Conservation (phyloP, 2,329 filamentous ascomycete genomes). For the Apiospora saccharicola region DNA sequence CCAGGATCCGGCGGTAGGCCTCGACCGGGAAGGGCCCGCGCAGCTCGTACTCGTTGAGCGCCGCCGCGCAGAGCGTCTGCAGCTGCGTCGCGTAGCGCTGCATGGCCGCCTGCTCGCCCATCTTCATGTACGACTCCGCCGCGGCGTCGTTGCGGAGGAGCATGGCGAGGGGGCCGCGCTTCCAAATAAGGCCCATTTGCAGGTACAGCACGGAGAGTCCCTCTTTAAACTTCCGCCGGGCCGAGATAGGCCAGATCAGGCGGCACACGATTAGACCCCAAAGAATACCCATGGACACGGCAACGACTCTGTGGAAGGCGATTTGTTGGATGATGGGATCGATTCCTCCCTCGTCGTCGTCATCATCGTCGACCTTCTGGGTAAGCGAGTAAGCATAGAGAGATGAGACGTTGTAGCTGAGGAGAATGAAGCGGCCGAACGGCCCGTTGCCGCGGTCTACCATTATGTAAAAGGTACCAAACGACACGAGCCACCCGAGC, state of each 20-base stretch:
- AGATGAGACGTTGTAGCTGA: slow-evolving; percentile 95
- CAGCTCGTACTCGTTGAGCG: slow-evolving; percentile 87
- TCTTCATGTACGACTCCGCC: slow-evolving; percentile 76
- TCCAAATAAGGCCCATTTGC: slow-evolving; percentile 96
- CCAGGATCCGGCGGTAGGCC: slow-evolving; percentile 76
- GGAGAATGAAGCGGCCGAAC: slow-evolving; percentile 89
- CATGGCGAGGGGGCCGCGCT: slow-evolving; percentile 83
- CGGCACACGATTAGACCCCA: slow-evolving; percentile 94
- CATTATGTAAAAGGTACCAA: slow-evolving; percentile 90
- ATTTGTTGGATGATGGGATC: slow-evolving; percentile 89
- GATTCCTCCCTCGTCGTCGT: slow-evolving; percentile 87
- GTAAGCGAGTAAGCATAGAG: slow-evolving; percentile 93
- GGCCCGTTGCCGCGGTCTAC: slow-evolving; percentile 84
- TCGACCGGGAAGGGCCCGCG: slow-evolving; percentile 83
- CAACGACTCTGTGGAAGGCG: slow-evolving; percentile 83
- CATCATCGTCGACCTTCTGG: slow-evolving; percentile 78
- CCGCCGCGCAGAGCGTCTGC: slow-evolving; percentile 75
- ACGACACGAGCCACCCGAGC: slow-evolving; percentile 81
- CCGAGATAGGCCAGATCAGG: slow-evolving; percentile 92
- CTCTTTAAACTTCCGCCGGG: slow-evolving; percentile 85
- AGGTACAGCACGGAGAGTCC: slow-evolving; percentile 91
- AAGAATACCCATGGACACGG: slow-evolving; percentile 84
- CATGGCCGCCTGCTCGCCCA: slow-evolving; percentile 86
- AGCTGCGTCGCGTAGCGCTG: slow-evolving; percentile 81
- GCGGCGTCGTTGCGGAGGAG: slow-evolving; percentile 67